Percentiles rank a stretch among this genome's conserved stretches.
phyloP scores from a whole-genome alignment of 345 rosid species.

The Sisymbrium altissimum region DNA sequence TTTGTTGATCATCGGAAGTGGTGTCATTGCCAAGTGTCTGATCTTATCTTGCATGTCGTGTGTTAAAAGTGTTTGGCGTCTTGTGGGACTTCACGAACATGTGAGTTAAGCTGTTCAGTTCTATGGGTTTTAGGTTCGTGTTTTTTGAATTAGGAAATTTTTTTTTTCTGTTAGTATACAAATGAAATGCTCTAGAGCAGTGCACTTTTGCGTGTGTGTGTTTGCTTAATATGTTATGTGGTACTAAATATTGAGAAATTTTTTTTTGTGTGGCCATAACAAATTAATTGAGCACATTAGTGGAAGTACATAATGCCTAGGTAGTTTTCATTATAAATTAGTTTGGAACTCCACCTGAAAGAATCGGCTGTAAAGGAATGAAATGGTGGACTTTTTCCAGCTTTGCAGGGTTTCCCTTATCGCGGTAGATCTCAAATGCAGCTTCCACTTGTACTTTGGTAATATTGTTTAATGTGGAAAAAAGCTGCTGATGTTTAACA shows the following conservation, averaged over 20 bases:
- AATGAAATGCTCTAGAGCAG: neutral
- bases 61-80: constrained; percentile 7
- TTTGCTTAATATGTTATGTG: neutral
- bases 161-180: neutral
- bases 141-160: neutral
- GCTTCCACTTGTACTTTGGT: constrained; percentile 27
- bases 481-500: constrained; percentile 22
- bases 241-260: neutral
- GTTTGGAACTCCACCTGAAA: neutral
- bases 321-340: neutral
- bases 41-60: constrained; percentile 32
- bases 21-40: constrained; percentile 30
- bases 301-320: neutral
- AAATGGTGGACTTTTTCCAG: constrained; percentile 11
- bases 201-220: neutral
- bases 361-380: constrained; percentile 30
- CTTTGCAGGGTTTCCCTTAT: constrained; percentile 24
- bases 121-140: constrained; percentile 1
- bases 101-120: neutral
- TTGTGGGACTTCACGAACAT: constrained; percentile 12
- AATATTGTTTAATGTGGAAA: constrained; percentile 24
- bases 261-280: neutral
- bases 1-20: constrained; percentile 27
- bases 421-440: constrained; percentile 17
- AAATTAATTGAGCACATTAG: constrained; percentile 4